Base-by-base conservation (phyloP, 768 basidiomycete species). In the Rhizopogon vulgaris region DNA sequence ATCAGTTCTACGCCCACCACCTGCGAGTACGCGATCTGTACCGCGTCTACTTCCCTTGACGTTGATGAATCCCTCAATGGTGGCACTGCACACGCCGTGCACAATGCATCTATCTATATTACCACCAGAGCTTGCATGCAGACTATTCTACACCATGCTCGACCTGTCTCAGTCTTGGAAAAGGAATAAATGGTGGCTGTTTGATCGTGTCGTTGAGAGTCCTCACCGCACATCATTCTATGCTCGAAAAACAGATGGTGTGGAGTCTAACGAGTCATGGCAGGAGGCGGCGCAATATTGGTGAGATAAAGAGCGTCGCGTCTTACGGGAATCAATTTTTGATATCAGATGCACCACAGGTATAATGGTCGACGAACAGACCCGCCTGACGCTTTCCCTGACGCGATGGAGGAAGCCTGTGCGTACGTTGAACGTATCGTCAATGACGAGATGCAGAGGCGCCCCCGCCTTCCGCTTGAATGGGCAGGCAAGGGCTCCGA, bases 151-250 rank as follows among this genome's bases (percentile, higher is more conserved):
- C 56, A 75, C 74, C 0, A 84, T 92, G 86, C 54, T 85, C 12
- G 74, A 82, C 43, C 69, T 74, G 14, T 82, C 88, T 17, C 72
- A 68, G 38, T 59, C 66, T 7, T 92, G 89, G 90, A 70, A 77
- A 55, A 72, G 80, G 46, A 89, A 87, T 55, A 87, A 83, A 58
- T 92, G 90, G 90, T 91, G 84, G 84, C 74, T 92, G 17, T 85
- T 88, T 65, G 88, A 92, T 60, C 75, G 83, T 18, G 55, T 91
- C 12, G 90, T 91, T 2, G 87, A 91, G 67, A 89, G 87, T 58
- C 88, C 90, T 3, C 90, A 92, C 68, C 73, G 80, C n/a, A 87
- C 90, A 1, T 79, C 85, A 1, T 90, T 91, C 67, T 92, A 79
- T 68, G 80, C 79, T 4, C 69, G 88, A 45, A 74, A 72, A 56